Evolutionary conservation across 2,329 filamentous ascomycete genomes (phyloP).

Genomic region (Apiospora rasikravindrae): DNA sequence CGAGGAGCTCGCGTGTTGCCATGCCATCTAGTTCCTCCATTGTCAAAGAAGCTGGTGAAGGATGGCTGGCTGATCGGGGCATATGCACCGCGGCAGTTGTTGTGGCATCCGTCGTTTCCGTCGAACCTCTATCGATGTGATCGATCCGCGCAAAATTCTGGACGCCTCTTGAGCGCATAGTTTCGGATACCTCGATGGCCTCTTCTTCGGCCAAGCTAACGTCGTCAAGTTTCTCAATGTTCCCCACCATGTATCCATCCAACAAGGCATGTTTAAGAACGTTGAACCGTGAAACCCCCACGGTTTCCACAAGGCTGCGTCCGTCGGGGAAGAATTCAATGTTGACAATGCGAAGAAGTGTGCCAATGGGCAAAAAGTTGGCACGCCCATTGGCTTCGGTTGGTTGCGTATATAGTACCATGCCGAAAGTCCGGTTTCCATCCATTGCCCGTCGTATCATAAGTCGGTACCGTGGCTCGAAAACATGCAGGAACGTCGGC

Average conservation of each 20-base stretch:
- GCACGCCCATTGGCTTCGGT: constrained; percentile 35
- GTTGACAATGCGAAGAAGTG: constrained; percentile 76
- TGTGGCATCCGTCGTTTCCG: background rate
- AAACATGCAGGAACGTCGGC: constrained; percentile 88
- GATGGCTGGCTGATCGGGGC: constrained; percentile 27
- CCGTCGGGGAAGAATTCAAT: constrained; percentile 79
- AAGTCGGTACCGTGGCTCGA: constrained; percentile 88
- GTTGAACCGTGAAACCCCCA: constrained; percentile 77
- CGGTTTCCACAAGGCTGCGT: constrained; percentile 79
- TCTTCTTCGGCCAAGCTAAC: constrained; percentile 84
- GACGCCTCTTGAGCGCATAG: constrained; percentile 37
- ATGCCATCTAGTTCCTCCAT: constrained; percentile 54
- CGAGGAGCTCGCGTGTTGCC: constrained; percentile 74
- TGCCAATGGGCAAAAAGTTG: constrained; percentile 75
- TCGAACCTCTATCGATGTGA: background rate
- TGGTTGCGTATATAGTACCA: constrained; percentile 73
- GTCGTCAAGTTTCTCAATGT: constrained; percentile 79
- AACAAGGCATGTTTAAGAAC: constrained; percentile 67
- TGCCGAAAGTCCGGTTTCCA: constrained; percentile 78
- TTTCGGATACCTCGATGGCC: constrained; percentile 73
- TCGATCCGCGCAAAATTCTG: constrained; percentile 32
- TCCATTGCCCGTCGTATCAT: constrained; percentile 84
- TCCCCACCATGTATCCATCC: constrained; percentile 81
- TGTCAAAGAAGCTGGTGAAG: constrained; percentile 24
- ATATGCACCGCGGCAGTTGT: constrained; percentile 23